A percentile compares a stretch with the other conserved stretches of the same genome.
phyloP scores from a whole-genome alignment of 2,329 filamentous ascomycete species.

The Metarhizium anisopliae region DNA sequence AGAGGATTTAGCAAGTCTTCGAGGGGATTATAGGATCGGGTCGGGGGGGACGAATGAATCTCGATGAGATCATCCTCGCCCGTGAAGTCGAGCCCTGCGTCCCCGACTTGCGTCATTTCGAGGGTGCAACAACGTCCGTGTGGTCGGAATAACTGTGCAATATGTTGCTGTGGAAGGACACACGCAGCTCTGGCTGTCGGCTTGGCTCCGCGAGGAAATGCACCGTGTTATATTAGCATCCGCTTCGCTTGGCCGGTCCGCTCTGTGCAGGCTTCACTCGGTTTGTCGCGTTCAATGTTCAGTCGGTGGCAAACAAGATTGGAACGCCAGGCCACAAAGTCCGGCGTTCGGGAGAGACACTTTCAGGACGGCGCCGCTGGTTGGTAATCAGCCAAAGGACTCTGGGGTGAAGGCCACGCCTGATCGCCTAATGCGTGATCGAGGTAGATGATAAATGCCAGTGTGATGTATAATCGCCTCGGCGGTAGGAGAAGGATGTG shows the following conservation, averaged over 20 bases:
- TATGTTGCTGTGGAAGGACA: neutral
- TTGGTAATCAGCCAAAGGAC: neutral
- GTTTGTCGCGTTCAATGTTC: neutral
- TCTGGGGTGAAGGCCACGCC: neutral
- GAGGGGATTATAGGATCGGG: slow-evolving; percentile 1
- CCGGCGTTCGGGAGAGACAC: neutral
- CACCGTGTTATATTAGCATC: neutral
- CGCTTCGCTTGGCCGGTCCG: neutral
- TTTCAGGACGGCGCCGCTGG: neutral
- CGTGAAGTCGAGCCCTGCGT: slow-evolving; percentile 6
- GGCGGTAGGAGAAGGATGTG: neutral
- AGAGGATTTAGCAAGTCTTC: slow-evolving; percentile 7
- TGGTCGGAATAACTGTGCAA: neutral
- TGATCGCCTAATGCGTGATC: neutral
- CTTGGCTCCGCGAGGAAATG: neutral
- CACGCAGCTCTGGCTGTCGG: neutral
- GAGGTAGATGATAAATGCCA: neutral
- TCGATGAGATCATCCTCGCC: slow-evolving; percentile 26
- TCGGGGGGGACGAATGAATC: slow-evolving; percentile 16
- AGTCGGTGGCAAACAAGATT: neutral
- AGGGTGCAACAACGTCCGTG: neutral
- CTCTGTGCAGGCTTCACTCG: neutral
- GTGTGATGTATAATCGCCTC: neutral
- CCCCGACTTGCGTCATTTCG: slow-evolving; percentile 11
- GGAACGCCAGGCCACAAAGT: neutral